Conservation (phyloP, 305 asterid genomes). For the Rubia peregrina region DNA sequence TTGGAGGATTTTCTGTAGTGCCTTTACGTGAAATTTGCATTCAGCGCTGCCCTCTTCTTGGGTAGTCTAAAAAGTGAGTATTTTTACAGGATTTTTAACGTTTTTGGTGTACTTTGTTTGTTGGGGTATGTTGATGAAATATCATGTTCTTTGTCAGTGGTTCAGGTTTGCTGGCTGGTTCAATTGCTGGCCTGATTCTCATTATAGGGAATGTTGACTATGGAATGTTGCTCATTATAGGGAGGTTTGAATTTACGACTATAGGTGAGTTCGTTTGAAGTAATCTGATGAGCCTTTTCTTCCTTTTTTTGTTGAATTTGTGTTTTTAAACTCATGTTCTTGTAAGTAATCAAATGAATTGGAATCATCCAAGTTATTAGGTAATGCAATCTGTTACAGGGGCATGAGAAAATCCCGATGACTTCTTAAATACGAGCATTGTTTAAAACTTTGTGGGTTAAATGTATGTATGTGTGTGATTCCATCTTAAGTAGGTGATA, state of each 20-base stretch:
- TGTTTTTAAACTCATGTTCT: neutral
- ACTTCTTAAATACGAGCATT: too few relatives aligned
- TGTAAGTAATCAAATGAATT: too few relatives aligned
- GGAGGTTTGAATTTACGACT: conserved; percentile 26
- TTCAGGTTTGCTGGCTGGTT: conserved; percentile 82
- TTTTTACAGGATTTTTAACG: conserved; percentile 5
- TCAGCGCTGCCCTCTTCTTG: conserved; percentile 56
- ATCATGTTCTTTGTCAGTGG: conserved; percentile 7
- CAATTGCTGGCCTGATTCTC: conserved; percentile 63
- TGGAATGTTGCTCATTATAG: neutral
- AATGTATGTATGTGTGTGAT: too few relatives aligned
- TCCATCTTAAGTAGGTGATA: too few relatives aligned
- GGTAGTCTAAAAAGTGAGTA: conserved; percentile 78
- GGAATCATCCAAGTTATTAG: too few relatives aligned
- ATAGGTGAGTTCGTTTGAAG: conserved; percentile 19
- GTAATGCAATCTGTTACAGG: too few relatives aligned
- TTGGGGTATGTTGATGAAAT: neutral
- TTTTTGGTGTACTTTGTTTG: neutral
- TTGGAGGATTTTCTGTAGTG: conserved; percentile 38
- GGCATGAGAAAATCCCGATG: too few relatives aligned
- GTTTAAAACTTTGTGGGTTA: too few relatives aligned
- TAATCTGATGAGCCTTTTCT: neutral
- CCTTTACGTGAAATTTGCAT: conserved; percentile 58
- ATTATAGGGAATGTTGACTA: conserved; percentile 54
- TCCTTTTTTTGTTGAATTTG: neutral